Evolutionary conservation across 352 stramenopile species (phyloP).

Genomic region (Thalassiosira hispida): DNA sequence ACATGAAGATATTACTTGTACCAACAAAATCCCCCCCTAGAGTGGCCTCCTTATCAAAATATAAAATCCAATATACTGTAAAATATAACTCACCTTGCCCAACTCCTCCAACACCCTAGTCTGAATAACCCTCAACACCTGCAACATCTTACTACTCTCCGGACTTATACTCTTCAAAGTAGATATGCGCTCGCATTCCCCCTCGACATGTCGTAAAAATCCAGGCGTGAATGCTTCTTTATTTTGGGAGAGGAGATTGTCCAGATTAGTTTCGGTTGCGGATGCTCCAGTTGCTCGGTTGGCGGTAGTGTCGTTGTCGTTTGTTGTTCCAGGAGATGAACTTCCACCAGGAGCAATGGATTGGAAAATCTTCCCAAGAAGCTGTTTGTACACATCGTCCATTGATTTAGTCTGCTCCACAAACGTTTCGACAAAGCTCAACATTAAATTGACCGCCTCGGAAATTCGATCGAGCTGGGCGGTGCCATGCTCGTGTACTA

Average conservation of each 20-base stretch:
- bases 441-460: slow-evolving; percentile 56
- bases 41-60: too few species aligned
- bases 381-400: slow-evolving; percentile 55
- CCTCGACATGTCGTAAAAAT: slow-evolving; percentile 77
- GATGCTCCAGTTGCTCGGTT: neutral
- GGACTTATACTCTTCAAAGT: too few species aligned
- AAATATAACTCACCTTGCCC: slow-evolving; percentile 37
- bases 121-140: slow-evolving; percentile 75
- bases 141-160: slow-evolving; percentile 60
- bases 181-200: too few species aligned
- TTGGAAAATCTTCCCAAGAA: slow-evolving; percentile 77
- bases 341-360: slow-evolving; percentile 47
- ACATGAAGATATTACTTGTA: too few species aligned
- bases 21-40: too few species aligned
- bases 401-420: slow-evolving; percentile 59
- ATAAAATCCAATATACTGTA: too few species aligned
- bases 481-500: slow-evolving; percentile 16
- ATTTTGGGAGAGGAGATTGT: slow-evolving; percentile 62
- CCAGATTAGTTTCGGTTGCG: slow-evolving; percentile 52
- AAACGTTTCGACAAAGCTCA: slow-evolving; percentile 76
- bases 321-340: too few species aligned
- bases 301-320: slow-evolving; percentile 8
- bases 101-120: slow-evolving; percentile 76
- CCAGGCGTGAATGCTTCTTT: slow-evolving; percentile 72
- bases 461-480: slow-evolving; percentile 41